Evolutionary conservation across 176 grass and related monocot genomes (phyloP).

Genomic region (Tillandsia leiboldiana): DNA sequence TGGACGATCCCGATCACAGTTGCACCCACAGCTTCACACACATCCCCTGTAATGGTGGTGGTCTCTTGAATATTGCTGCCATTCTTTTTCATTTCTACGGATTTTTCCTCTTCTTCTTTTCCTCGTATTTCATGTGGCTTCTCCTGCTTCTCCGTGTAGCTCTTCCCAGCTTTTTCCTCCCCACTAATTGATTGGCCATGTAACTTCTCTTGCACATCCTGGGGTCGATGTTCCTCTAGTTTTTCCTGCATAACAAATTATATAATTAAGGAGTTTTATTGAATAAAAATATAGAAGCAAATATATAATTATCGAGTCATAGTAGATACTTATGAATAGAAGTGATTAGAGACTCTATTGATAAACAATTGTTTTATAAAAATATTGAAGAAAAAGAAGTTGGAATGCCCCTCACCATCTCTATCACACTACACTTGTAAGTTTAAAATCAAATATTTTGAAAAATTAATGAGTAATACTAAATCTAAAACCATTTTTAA

Average conservation of each 20-base stretch:
- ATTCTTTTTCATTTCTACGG: conserved; percentile 3
- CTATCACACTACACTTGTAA: no score
- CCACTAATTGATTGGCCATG: background rate
- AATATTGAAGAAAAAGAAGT: no score
- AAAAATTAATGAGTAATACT: no score
- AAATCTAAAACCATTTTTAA: no score
- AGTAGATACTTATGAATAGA: no score
- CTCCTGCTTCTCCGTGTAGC: background rate
- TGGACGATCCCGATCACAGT: conserved; percentile 40
- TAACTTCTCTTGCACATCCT: background rate
- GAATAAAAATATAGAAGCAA: no score
- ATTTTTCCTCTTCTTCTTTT: conserved; percentile 4
- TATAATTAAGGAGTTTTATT: background rate
- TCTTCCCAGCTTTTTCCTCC: conserved; percentile 5
- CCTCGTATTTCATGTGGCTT: background rate
- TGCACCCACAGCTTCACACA: conserved; percentile 51
- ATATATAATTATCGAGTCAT: no score
- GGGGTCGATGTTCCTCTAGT: background rate
- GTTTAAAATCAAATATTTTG: no score
- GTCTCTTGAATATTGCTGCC: background rate
- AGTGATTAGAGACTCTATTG: no score
- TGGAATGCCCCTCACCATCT: no score
- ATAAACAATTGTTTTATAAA: no score
- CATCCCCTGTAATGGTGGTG: conserved; percentile 30
- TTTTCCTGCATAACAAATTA: background rate